phyloP scores from a whole-genome alignment of 2,329 filamentous ascomycete genomes.

The Blumeriella jaapii region DNA sequence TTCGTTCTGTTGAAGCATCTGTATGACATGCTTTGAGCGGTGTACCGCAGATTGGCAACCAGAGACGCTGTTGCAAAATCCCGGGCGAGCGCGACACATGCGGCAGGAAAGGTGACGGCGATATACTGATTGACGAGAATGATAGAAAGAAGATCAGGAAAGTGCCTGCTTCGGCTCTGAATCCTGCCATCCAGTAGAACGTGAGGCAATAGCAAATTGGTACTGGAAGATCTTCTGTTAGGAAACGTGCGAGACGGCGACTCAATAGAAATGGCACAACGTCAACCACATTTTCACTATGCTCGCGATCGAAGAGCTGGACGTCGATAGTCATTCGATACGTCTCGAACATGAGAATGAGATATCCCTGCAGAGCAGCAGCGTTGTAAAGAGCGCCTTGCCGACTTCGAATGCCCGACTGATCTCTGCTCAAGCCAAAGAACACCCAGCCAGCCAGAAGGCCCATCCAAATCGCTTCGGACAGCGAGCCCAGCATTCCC shows the following conservation, averaged over 20 bases:
- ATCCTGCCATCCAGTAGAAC: slow-evolving; percentile 70
- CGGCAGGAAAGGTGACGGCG: slow-evolving; percentile 58
- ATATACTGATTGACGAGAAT: slow-evolving; percentile 62
- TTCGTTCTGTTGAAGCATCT: slow-evolving; percentile 67
- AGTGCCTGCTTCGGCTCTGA: slow-evolving; percentile 47
- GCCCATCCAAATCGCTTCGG: slow-evolving; percentile 61
- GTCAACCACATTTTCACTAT: slow-evolving; percentile 59
- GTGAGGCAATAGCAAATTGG: slow-evolving; percentile 60
- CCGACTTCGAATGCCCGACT: slow-evolving; percentile 61
- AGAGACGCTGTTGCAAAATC: slow-evolving; percentile 61
- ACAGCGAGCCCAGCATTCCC: slow-evolving; percentile 57
- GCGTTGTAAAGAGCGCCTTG: slow-evolving; percentile 64
- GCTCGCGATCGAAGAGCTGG: slow-evolving; percentile 63
- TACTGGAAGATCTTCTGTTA: slow-evolving; percentile 62
- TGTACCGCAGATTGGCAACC: slow-evolving; percentile 62
- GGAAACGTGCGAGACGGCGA: slow-evolving; percentile 53
- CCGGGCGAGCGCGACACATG: slow-evolving; percentile 52
- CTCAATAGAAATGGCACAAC: slow-evolving; percentile 60
- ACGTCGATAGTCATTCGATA: slow-evolving; percentile 68
- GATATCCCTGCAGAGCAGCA: slow-evolving; percentile 61
- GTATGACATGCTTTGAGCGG: slow-evolving; percentile 61
- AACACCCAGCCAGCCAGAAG: slow-evolving; percentile 66
- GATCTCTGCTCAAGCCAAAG: slow-evolving; percentile 49
- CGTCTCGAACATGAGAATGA: slow-evolving; percentile 65
- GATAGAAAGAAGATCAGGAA: slow-evolving; percentile 65